Percentiles rank a stretch among this genome's conserved stretches.
phyloP scores from a whole-genome alignment of 2,329 filamentous ascomycete species.

The Coccinonectria pachysandricola region DNA sequence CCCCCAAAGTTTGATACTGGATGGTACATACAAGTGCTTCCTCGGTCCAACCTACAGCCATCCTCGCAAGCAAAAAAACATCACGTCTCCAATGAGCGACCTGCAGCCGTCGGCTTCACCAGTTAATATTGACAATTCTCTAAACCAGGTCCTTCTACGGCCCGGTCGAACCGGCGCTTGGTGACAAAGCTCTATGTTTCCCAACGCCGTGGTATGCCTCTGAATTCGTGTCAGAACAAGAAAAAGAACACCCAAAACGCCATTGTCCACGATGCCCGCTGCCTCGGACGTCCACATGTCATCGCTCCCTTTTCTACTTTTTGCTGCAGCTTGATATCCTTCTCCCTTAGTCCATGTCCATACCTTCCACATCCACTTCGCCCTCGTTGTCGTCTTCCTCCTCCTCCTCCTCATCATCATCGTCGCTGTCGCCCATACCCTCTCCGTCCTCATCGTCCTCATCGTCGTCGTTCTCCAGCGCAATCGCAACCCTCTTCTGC shows the following conservation, averaged over 20 bases:
- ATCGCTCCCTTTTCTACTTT: background rate
- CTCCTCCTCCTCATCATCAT: conserved; percentile 26
- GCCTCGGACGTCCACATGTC: background rate
- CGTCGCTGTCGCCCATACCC: conserved; percentile 20
- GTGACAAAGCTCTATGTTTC: background rate
- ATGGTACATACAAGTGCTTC: too few relatives aligned
- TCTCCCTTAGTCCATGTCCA: conserved; percentile 25
- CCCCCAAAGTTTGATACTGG: too few relatives aligned
- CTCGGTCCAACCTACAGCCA: too few relatives aligned
- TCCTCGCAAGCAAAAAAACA: too few relatives aligned
- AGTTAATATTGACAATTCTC: too few relatives aligned
- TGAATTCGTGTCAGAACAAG: too few relatives aligned
- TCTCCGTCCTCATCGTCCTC: conserved; percentile 24
- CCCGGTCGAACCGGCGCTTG: too few relatives aligned
- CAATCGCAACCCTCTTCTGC: conserved; percentile 28
- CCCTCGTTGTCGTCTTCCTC: conserved; percentile 22
- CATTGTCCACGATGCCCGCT: background rate
- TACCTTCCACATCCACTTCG: too few relatives aligned
- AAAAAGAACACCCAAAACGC: background rate
- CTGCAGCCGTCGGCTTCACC: too few relatives aligned
- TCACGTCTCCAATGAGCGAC: too few relatives aligned
- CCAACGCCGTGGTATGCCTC: background rate
- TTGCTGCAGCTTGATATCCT: too few relatives aligned
- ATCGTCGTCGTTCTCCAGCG: conserved; percentile 22
- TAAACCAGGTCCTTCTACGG: too few relatives aligned